Evolutionary conservation across 768 basidiomycete species (phyloP).

Genomic region (Boletus fagicola): DNA sequence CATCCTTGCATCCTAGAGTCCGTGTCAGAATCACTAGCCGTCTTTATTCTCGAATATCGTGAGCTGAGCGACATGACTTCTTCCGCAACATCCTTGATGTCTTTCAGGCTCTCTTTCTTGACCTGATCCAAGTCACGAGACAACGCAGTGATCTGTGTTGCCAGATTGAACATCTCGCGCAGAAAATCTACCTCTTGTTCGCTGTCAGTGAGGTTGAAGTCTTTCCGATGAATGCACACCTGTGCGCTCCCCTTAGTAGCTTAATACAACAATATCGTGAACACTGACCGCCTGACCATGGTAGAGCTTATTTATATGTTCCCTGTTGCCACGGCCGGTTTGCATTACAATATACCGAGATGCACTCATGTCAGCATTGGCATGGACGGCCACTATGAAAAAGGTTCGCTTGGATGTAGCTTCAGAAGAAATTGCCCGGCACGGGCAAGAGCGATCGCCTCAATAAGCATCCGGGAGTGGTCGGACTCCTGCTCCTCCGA

Average conservation of each 20-base stretch:
- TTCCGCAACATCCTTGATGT: not conserved
- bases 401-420: not conserved
- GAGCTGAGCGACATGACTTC: not conserved
- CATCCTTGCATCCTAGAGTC: not conserved
- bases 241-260: not conserved
- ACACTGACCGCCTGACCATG: not conserved
- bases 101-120: not conserved
- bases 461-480: conserved; percentile 9
- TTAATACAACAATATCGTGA: not conserved
- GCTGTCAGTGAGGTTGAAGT: not conserved
- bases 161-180: conserved; percentile 14
- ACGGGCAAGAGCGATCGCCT: conserved; percentile 4
- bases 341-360: not conserved
- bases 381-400: not conserved
- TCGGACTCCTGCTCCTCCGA: not conserved
- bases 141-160: not conserved
- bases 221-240: conserved; percentile 1
- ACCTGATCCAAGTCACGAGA: not conserved
- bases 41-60: too few species aligned
- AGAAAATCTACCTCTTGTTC: conserved; percentile 1
- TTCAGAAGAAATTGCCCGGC: not conserved
- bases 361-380: not conserved
- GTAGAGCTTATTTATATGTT: not conserved
- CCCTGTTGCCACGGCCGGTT: not conserved
- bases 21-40: not conserved